Conservation (phyloP, 306 rosid species). For the Castanea mollissima region DNA sequence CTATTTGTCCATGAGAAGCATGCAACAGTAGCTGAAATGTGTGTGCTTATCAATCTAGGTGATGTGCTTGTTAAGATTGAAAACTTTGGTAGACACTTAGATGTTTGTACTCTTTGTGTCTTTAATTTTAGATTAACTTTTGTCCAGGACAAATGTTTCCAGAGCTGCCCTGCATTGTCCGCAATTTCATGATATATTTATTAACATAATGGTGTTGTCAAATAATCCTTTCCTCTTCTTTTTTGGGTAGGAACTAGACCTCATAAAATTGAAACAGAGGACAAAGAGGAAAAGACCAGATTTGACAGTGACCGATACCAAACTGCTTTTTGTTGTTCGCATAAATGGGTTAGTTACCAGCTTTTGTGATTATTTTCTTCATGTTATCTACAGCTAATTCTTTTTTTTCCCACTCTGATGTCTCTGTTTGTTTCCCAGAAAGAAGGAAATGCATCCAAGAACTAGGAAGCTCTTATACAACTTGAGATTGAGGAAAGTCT, state of each 20-base stretch:
- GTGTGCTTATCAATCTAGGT: background rate
- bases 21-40: background rate
- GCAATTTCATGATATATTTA: background rate
- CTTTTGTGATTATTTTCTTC: background rate
- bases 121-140: background rate
- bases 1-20: background rate
- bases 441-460: slow-evolving; percentile 80
- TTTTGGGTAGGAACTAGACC: slow-evolving; percentile 66
- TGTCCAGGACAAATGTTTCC: background rate
- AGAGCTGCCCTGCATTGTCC: background rate
- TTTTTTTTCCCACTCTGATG: background rate
- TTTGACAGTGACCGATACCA: slow-evolving; percentile 9
- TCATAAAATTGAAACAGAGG: slow-evolving; percentile 68
- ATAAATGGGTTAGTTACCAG: slow-evolving; percentile 59
- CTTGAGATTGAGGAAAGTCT: slow-evolving; percentile 58
- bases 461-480: slow-evolving; percentile 56
- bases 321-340: slow-evolving; percentile 60
- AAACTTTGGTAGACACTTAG: background rate
- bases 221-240: background rate
- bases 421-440: slow-evolving; percentile 37
- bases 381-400: background rate
- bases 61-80: background rate
- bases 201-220: background rate
- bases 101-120: background rate
- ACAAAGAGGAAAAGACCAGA: slow-evolving; percentile 55